phyloP scores from a whole-genome alignment of 1,284 basidiomycete species.

The Leccinum fuscescens region DNA sequence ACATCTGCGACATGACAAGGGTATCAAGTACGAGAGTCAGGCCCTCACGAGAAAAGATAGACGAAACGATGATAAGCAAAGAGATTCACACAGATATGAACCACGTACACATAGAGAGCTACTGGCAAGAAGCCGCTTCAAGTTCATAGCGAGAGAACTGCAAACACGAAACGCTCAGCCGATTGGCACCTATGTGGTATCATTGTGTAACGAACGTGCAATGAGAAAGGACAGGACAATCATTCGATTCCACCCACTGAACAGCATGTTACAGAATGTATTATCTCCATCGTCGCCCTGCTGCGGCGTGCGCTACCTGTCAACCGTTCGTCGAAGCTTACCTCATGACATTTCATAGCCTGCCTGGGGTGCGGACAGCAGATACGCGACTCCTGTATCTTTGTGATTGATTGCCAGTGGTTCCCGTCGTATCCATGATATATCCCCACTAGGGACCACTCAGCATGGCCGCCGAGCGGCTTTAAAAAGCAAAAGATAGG shows the following conservation, averaged over 20 bases:
- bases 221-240: not conserved
- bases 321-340: not conserved
- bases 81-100: not conserved
- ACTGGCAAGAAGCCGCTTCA: not conserved
- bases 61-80: not conserved
- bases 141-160: not conserved
- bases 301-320: not conserved
- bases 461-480: not conserved
- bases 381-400: not conserved
- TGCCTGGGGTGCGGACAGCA: conserved; percentile 2
- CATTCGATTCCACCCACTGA: not conserved
- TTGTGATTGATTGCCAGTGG: too few relatives aligned
- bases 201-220: not conserved
- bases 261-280: not conserved
- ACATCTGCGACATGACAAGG: conserved; percentile 13
- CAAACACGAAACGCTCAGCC: not conserved
- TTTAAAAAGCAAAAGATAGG: not conserved
- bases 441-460: too few relatives aligned
- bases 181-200: not conserved
- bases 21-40: not conserved
- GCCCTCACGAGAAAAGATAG: not conserved
- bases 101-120: not conserved
- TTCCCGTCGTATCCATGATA: too few relatives aligned
- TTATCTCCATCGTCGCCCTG: not conserved
- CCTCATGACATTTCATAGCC: conserved; percentile 20